A percentile compares a stretch with the other conserved stretches of the same genome.
These are phyloP conservation scores for Yarrowia sp. DNA, from an alignment of 805 yeast genomes.

Conservation along the genomic window DNA sequence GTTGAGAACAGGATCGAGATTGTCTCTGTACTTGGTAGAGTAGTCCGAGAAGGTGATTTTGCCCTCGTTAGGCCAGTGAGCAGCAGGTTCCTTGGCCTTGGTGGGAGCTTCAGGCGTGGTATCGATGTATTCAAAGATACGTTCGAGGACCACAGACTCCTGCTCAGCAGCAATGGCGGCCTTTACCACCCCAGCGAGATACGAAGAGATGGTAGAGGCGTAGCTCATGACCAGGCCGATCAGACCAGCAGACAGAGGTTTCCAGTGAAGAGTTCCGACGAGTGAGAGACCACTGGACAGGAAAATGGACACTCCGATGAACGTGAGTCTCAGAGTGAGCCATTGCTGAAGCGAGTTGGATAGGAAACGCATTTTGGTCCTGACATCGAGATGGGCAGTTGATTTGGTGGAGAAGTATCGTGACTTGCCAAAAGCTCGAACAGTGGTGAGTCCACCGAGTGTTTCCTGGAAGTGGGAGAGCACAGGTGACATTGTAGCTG, in stretches of 20 bases:
- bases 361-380: conserved; percentile 88
- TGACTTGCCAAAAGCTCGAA: conserved; percentile 94
- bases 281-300: conserved; percentile 82
- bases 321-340: conserved; percentile 82
- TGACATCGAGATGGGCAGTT: conserved; percentile 75
- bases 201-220: conserved; percentile 63
- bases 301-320: conserved; percentile 80
- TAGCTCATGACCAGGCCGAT: conserved; percentile 94
- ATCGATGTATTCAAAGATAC: conserved; percentile 73
- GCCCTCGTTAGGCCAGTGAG: conserved; percentile 78
- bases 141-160: conserved; percentile 96
- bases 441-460: conserved; percentile 86
- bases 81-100: conserved; percentile 54
- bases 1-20: conserved; percentile 74
- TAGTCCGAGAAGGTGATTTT: conserved; percentile 68
- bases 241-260: conserved; percentile 80
- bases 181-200: conserved; percentile 91
- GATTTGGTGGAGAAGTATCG: conserved; percentile 81
- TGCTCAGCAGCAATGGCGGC: conserved; percentile 88
- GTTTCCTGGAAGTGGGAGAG: conserved; percentile 98
- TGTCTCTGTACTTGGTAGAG: conserved; percentile 71
- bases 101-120: neutral
- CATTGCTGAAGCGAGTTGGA: conserved; percentile 95
- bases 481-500: conserved; percentile 88
- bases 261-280: conserved; percentile 60